Conservation (phyloP, 2,329 filamentous ascomycete genomes). For the Pezicula carpinea region DNA sequence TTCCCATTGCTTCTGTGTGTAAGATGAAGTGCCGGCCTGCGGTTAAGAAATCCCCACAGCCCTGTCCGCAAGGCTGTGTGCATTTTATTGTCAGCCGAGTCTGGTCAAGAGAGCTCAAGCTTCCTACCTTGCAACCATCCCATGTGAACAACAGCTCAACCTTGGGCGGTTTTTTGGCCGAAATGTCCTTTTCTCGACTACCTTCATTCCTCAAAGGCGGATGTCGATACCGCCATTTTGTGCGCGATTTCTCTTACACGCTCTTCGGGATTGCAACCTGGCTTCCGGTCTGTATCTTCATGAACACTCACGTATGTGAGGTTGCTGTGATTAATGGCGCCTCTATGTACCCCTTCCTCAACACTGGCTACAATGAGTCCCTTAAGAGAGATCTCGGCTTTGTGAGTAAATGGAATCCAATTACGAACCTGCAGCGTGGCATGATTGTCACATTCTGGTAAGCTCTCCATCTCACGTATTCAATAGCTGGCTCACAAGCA, state of each 20-base stretch:
- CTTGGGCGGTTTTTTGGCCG: constrained; percentile 2
- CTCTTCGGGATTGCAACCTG: constrained; percentile 53
- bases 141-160: neutral
- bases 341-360: constrained; percentile 77
- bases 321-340: constrained; percentile 52
- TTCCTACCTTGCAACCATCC: neutral
- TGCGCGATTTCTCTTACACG: constrained; percentile 35
- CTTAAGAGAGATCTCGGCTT: constrained; percentile 51
- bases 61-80: neutral
- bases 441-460: constrained; percentile 72
- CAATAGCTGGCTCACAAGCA: neutral
- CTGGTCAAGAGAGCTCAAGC: neutral
- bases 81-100: neutral
- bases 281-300: constrained; percentile 56
- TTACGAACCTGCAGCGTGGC: constrained; percentile 57
- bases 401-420: constrained; percentile 54
- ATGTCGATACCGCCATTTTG: constrained; percentile 8
- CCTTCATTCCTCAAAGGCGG: constrained; percentile 14
- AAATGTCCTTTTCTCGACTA: constrained; percentile 17
- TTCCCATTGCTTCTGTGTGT: neutral
- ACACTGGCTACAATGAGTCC: constrained; percentile 57
- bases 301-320: constrained; percentile 58
- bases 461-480: constrained; percentile 14
- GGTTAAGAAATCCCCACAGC: no score
- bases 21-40: no score